Evolutionary conservation across 2,329 filamentous ascomycete genomes (phyloP).

Genomic region (Sordariomycetes sp.): DNA sequence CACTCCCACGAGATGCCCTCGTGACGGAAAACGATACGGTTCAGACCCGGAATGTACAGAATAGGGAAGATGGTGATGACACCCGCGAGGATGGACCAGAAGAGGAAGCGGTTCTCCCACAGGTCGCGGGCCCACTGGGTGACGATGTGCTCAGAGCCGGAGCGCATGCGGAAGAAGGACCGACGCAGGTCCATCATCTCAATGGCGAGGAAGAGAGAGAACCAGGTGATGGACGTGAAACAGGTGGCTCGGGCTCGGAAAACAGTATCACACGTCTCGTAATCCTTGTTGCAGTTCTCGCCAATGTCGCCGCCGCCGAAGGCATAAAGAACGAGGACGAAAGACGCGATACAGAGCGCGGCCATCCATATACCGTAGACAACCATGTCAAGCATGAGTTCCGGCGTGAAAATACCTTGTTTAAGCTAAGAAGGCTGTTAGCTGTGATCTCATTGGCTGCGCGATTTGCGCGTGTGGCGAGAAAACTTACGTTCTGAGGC

Average conservation of each 20-base stretch:
- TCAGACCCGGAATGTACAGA: slow-evolving; percentile 59
- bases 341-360: slow-evolving; percentile 45
- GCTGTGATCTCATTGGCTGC: neutral
- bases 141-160: slow-evolving; percentile 34
- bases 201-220: slow-evolving; percentile 59
- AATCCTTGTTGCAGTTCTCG: slow-evolving; percentile 44
- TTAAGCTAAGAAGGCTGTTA: slow-evolving; percentile 16
- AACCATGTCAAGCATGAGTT: slow-evolving; percentile 52
- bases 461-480: neutral
- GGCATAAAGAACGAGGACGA: slow-evolving; percentile 49
- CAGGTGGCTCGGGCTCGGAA: slow-evolving; percentile 56
- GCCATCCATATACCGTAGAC: slow-evolving; percentile 57
- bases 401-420: slow-evolving; percentile 51
- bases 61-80: slow-evolving; percentile 47
- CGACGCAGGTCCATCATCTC: slow-evolving; percentile 56
- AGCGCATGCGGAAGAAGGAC: slow-evolving; percentile 51
- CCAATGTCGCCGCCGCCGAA: slow-evolving; percentile 43
- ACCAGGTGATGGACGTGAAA: slow-evolving; percentile 59
- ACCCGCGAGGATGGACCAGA: slow-evolving; percentile 37
- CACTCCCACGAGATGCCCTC: slow-evolving; percentile 58
- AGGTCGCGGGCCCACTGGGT: slow-evolving; percentile 46
- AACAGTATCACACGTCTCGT: slow-evolving; percentile 41
- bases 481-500: slow-evolving; percentile 41
- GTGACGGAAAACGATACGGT: slow-evolving; percentile 55
- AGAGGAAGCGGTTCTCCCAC: slow-evolving; percentile 44